Evolutionary conservation across 2,329 filamentous ascomycete genomes (phyloP), one percentile per base, ranked within the genome.

Genomic region (Talaromyces sp.): DNA sequence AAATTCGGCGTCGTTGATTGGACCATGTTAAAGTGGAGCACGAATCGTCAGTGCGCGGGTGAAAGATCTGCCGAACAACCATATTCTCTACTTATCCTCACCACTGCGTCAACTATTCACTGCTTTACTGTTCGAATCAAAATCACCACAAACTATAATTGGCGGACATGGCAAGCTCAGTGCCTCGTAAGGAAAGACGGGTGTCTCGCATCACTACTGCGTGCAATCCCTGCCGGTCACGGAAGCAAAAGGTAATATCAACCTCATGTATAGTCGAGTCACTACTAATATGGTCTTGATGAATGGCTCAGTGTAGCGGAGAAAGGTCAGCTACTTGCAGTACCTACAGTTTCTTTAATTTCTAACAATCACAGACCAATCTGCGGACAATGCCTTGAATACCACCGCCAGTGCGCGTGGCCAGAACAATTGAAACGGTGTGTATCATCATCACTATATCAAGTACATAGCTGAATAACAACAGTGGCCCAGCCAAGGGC

Each of bases 401-500:
- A 71, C 36, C 68, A 71, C 56, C 69, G 74, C 22, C 65, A 64
- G 3, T 78, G 75, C 57, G 64, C 70, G 30, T 77, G 75, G 75
- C 75, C 75, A 5, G 71, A 73, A 55, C 70, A 75, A 51, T 68
- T 76, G 7, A 75, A 75, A 64, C 69, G 74, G 75, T 76, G 68
- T 3, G 66, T 65, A 11, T 36, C 13, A 19, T 9, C 28, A 27
- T 15, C 15, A 27, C 39, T 15, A 10, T 15, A n/a, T 1, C 8
- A 33, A 33, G n/a, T 28, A 19, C 27, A 47, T 54, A 5, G 47
- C 32, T 57, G 25, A 57, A 27, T 13, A 15, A 39, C n/a, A 28
- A 28, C 42, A 80, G 78, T 57, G 78, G 78, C 1, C 78, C 78
- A 7, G 74, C 77, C n/a, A 81, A 80, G 63, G 78, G 78, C 8